Evolutionary conservation across 1,139 yeast genomes (phyloP).

Genomic region (Taiozyma sp.): DNA sequence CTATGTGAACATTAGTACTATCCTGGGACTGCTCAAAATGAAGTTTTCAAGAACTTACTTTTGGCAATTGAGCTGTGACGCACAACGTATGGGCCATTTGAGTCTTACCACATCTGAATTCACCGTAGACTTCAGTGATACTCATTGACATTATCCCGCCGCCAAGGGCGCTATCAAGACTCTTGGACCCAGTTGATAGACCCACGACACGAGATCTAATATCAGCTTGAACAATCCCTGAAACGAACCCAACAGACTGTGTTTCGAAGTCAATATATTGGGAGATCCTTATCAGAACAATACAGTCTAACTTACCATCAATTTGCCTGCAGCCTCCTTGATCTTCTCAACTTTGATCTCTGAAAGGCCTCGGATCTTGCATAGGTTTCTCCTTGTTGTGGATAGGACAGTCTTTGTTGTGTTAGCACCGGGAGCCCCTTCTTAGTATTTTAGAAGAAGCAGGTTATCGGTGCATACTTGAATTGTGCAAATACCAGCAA

Average conservation of each 20-base stretch:
- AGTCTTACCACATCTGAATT: constrained; percentile 58
- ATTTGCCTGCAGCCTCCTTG: constrained; percentile 55
- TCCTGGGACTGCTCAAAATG: background rate
- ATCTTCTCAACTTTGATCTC: constrained; percentile 59
- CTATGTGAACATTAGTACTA: constrained; percentile 5
- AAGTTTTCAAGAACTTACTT: constrained; percentile 19
- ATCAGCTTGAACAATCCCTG: constrained; percentile 49
- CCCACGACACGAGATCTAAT: constrained; percentile 41
- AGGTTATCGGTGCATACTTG: constrained; percentile 33
- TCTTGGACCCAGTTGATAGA: constrained; percentile 51
- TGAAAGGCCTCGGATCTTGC: constrained; percentile 51
- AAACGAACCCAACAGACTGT: constrained; percentile 43
- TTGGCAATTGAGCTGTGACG: constrained; percentile 54
- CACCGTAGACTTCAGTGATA: constrained; percentile 60
- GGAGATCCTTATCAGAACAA: background rate
- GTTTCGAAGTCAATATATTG: background rate
- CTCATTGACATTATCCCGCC: constrained; percentile 62
- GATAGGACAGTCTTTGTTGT: constrained; percentile 41
- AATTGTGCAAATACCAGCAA: constrained; percentile 50
- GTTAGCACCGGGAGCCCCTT: background rate
- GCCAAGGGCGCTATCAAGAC: constrained; percentile 49
- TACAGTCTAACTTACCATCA: constrained; percentile 28
- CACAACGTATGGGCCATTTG: constrained; percentile 58
- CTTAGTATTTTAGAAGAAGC: background rate
- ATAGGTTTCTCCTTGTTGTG: constrained; percentile 47